These are phyloP conservation scores for Oryza australiensis DNA, from an alignment of 176 grass and related monocot genomes.

Conservation along the genomic window DNA sequence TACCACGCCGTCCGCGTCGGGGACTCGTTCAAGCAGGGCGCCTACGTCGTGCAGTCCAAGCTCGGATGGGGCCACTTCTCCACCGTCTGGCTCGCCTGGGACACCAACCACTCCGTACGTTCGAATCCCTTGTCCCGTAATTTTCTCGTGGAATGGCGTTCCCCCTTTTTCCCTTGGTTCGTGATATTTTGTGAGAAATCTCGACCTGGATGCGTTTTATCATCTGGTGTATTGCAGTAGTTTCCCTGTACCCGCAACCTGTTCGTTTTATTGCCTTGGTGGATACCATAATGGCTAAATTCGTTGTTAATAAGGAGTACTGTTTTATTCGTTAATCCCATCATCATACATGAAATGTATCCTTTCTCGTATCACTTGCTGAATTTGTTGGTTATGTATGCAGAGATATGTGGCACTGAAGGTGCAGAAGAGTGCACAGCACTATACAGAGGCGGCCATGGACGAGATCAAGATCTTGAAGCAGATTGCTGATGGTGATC, in stretches of 20 bases:
- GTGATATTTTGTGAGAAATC: not conserved
- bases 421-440: slow-evolving; percentile 97
- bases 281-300: not conserved
- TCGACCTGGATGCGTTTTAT: slow-evolving; percentile 39
- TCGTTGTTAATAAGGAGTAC: not conserved
- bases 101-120: slow-evolving; percentile 73
- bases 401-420: slow-evolving; percentile 96
- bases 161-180: not conserved
- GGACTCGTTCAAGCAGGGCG: slow-evolving; percentile 88
- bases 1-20: slow-evolving; percentile 91
- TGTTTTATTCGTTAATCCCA: not conserved
- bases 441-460: slow-evolving; percentile 98
- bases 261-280: slow-evolving; percentile 25
- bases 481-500: slow-evolving; percentile 86
- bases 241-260: slow-evolving; percentile 33
- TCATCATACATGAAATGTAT: not conserved
- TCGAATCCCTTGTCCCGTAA: not conserved
- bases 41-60: slow-evolving; percentile 93
- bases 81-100: slow-evolving; percentile 99
- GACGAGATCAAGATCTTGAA: slow-evolving; percentile 99
- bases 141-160: not conserved
- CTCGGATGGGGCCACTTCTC: slow-evolving; percentile 99
- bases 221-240: not conserved
- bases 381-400: slow-evolving; percentile 23
- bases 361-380: not conserved